These are phyloP conservation scores for Venturia aucupariae DNA, from an alignment of 2,329 filamentous ascomycete genomes.

Conservation along the genomic window DNA sequence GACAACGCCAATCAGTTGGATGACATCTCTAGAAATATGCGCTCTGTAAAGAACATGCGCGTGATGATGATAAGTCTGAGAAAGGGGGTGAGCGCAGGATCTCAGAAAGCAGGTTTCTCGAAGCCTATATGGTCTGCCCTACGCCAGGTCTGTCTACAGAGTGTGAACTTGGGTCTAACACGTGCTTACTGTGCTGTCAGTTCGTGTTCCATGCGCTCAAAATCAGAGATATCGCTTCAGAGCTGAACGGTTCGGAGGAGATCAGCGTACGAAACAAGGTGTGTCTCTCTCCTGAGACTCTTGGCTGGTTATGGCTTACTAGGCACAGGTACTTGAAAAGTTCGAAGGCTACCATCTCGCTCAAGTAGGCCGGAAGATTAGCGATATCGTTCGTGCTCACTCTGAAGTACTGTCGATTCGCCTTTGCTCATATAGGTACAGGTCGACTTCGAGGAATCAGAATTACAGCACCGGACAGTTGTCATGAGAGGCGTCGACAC, in stretches of 20 bases:
- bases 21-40: slow-evolving; percentile 52
- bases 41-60: slow-evolving; percentile 67
- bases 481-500: slow-evolving; percentile 60
- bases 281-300: slow-evolving; percentile 14
- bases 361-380: slow-evolving; percentile 60
- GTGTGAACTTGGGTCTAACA: slow-evolving; percentile 12
- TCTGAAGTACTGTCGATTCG: not conserved
- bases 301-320: slow-evolving; percentile 6
- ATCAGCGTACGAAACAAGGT: slow-evolving; percentile 49
- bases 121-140: slow-evolving; percentile 67
- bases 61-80: slow-evolving; percentile 59
- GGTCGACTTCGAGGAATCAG: slow-evolving; percentile 73
- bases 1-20: slow-evolving; percentile 54
- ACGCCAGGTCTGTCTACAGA: slow-evolving; percentile 34
- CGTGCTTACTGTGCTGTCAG: slow-evolving; percentile 23
- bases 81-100: slow-evolving; percentile 60
- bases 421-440: slow-evolving; percentile 19
- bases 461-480: slow-evolving; percentile 60
- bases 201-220: slow-evolving; percentile 66
- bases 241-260: slow-evolving; percentile 45
- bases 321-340: slow-evolving; percentile 44
- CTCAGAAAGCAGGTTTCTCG: slow-evolving; percentile 46
- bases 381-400: slow-evolving; percentile 43
- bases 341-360: slow-evolving; percentile 53
- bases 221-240: slow-evolving; percentile 54